These are phyloP conservation scores for Hamamelis virginiana DNA, from an alignment of 164 flowering plant species.

Conservation along the genomic window DNA sequence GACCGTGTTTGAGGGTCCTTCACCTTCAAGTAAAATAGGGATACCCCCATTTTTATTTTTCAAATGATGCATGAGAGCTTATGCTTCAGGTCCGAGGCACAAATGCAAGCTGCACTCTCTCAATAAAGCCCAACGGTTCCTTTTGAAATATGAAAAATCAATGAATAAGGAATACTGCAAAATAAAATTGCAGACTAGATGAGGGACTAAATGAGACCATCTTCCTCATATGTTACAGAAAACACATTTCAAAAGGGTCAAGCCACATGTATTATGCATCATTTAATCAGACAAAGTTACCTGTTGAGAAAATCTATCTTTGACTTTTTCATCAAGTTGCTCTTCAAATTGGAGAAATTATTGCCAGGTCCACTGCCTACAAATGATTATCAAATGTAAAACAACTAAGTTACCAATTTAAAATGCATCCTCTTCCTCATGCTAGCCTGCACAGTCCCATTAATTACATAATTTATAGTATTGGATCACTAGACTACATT, in stretches of 20 bases:
- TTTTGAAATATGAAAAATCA: background rate
- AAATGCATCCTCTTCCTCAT: background rate
- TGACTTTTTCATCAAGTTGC: constrained; percentile 88
- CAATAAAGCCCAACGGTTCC: no score
- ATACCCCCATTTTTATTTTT: no score
- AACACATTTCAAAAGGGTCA: background rate
- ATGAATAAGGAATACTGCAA: background rate
- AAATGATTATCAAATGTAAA: constrained; percentile 14
- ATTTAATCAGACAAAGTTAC: constrained; percentile 27
- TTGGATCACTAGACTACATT: background rate
- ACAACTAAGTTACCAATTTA: constrained; percentile 7
- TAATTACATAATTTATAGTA: no score
- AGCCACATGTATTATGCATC: background rate
- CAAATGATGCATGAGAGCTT: no score
- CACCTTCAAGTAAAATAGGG: no score
- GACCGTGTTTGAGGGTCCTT: no score
- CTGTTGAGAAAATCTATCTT: constrained; percentile 70
- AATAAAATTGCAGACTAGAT: background rate
- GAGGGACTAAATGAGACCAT: background rate
- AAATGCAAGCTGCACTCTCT: no score
- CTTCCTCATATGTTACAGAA: background rate
- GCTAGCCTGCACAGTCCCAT: no score
- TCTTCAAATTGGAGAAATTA: constrained; percentile 48
- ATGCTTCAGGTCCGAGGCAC: no score
- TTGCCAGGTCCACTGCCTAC: constrained; percentile 50